These are phyloP conservation scores for Trichocladium antarcticum DNA, from an alignment of 495 filamentous ascomycete genomes.

Conservation along the genomic window DNA sequence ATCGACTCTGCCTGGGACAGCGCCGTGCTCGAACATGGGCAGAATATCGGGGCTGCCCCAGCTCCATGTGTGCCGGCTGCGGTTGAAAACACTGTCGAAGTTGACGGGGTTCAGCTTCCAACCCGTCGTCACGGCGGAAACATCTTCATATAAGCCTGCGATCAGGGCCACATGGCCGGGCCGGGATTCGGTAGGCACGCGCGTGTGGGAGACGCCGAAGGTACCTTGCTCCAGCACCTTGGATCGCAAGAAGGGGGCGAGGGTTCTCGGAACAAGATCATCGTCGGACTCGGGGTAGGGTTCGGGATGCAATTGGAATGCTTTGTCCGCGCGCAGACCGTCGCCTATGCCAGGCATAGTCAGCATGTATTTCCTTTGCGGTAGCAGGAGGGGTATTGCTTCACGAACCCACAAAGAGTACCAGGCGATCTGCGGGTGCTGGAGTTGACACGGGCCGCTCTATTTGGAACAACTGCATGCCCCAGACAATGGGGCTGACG, in stretches of 20 bases:
- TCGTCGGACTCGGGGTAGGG: slow-evolving; percentile 59
- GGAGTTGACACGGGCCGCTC: slow-evolving; percentile 49
- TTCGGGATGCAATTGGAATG: slow-evolving; percentile 88
- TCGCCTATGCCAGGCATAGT: slow-evolving; percentile 46
- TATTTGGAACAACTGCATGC: slow-evolving; percentile 73
- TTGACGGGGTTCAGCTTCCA: slow-evolving; percentile 99
- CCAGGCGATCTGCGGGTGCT: slow-evolving; percentile 77
- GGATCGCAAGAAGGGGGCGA: slow-evolving; percentile 90
- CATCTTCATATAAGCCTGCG: slow-evolving; percentile 95
- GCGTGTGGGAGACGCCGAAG: slow-evolving; percentile 95
- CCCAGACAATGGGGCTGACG: slow-evolving; percentile 91
- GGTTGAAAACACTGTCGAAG: slow-evolving; percentile 98
- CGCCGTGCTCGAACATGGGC: slow-evolving; percentile 92
- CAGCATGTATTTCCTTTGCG: neutral
- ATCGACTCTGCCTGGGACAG: slow-evolving; percentile 76
- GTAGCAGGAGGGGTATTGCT: slow-evolving; percentile 8
- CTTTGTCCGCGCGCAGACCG: slow-evolving; percentile 93
- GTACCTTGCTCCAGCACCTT: slow-evolving; percentile 83
- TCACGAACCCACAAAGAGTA: slow-evolving; percentile 79
- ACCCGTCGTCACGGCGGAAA: slow-evolving; percentile 91
- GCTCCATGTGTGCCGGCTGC: slow-evolving; percentile 92
- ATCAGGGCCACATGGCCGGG: slow-evolving; percentile 97
- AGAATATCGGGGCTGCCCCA: slow-evolving; percentile 98
- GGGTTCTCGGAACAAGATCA: slow-evolving; percentile 51
- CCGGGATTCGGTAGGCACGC: slow-evolving; percentile 93